Percentiles rank a stretch among this genome's conserved stretches.
Evolutionary conservation across 805 yeast genomes (phyloP).

Genomic region (Komagataella populi): DNA sequence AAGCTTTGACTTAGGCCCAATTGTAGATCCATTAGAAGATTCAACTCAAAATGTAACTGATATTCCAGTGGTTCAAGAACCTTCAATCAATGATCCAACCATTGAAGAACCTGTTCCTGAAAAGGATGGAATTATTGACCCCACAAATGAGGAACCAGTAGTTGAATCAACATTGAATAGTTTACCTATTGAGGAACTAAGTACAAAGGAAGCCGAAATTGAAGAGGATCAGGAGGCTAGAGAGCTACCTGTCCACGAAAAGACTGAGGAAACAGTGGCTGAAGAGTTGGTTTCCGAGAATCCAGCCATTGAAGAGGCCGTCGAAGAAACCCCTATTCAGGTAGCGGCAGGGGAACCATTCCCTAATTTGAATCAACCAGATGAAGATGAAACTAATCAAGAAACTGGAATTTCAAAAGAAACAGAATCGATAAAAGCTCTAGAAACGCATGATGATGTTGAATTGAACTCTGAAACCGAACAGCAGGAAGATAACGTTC

Average conservation of each 20-base stretch:
- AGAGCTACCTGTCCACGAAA: slow-evolving; percentile 1
- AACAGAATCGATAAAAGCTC: slow-evolving; percentile 1
- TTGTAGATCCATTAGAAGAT: slow-evolving; percentile 2
- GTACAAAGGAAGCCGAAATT: slow-evolving; percentile 4
- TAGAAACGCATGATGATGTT: slow-evolving; percentile 2
- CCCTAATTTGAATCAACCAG: not conserved
- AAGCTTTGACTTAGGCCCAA: not conserved
- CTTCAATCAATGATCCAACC: not conserved
- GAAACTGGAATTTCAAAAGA: slow-evolving; percentile 4
- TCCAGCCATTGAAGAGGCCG: not conserved
- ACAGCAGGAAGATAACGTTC: not conserved
- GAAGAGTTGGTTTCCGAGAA: slow-evolving; percentile 1
- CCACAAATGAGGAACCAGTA: slow-evolving; percentile 2
- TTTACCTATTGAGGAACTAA: slow-evolving; percentile 6
- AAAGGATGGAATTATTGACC: slow-evolving; percentile 1
- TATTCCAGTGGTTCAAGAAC: slow-evolving; percentile 6
- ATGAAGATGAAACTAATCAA: slow-evolving; percentile 2
- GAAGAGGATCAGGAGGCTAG: slow-evolving; percentile 7
- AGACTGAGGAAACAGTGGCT: slow-evolving; percentile 1
- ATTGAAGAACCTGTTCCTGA: slow-evolving; percentile 9
- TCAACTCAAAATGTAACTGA: slow-evolving; percentile 5
- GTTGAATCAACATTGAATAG: slow-evolving; percentile 7
- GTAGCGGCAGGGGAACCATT: not conserved
- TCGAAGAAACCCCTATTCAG: not conserved
- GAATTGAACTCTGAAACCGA: slow-evolving; percentile 5